A percentile compares a stretch with the other conserved stretches of the same genome.
Conservation (phyloP, 2,329 filamentous ascomycete genomes). For the Sclerotinia glacialis region DNA sequence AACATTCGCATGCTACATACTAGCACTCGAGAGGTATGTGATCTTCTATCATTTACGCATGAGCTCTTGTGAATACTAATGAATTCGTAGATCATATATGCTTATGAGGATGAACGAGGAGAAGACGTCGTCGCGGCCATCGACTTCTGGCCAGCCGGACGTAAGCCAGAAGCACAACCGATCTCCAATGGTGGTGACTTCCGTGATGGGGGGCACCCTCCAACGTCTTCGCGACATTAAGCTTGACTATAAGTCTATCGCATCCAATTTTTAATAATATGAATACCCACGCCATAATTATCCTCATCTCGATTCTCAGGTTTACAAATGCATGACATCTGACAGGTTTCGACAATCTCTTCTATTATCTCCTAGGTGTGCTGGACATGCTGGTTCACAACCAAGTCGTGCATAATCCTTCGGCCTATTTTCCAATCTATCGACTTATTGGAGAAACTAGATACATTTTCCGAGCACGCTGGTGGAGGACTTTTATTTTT, state of each 20-base stretch:
- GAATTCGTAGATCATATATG: slow-evolving; percentile 77
- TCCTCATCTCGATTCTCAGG: slow-evolving; percentile 16
- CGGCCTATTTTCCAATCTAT: slow-evolving; percentile 17
- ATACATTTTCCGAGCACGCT: slow-evolving; percentile 9
- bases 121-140: slow-evolving; percentile 92
- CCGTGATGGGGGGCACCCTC: slow-evolving; percentile 28
- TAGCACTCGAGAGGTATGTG: slow-evolving; percentile 86
- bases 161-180: slow-evolving; percentile 35
- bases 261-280: slow-evolving; percentile 19
- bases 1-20: slow-evolving; percentile 98
- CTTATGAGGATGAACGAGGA: slow-evolving; percentile 92
- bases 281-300: slow-evolving; percentile 21
- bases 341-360: slow-evolving; percentile 18
- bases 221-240: slow-evolving; percentile 35
- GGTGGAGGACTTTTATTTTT: slow-evolving; percentile 18
- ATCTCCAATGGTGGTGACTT: slow-evolving; percentile 25
- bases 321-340: slow-evolving; percentile 22
- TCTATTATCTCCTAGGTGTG: slow-evolving; percentile 22
- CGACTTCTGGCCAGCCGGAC: slow-evolving; percentile 73
- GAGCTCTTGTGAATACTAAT: slow-evolving; percentile 28
- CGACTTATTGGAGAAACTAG: slow-evolving; percentile 15
- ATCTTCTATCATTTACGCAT: neutral
- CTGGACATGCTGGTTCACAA: slow-evolving; percentile 21
- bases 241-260: slow-evolving; percentile 7
- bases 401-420: slow-evolving; percentile 23